Percentiles rank a stretch among this genome's conserved stretches.
Conservation (phyloP, 805 yeast genomes). For the Zygosaccharomyces kombuchaensis region DNA sequence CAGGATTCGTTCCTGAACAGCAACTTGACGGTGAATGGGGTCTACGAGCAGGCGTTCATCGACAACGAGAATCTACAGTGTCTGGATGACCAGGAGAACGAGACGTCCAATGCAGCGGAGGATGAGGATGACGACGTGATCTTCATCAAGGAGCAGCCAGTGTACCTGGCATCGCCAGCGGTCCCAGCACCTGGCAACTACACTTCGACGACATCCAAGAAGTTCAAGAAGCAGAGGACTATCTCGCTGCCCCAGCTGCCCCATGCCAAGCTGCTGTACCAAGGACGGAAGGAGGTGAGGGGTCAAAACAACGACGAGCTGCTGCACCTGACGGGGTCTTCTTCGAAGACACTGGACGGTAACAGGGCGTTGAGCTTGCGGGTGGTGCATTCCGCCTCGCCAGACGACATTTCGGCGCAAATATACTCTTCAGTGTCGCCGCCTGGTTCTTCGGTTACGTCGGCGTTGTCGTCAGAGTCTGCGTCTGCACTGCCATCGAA, state of each 20-base stretch:
- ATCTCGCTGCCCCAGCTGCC: slow-evolving; percentile 53
- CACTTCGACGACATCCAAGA: slow-evolving; percentile 20
- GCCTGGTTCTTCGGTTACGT: slow-evolving; percentile 2
- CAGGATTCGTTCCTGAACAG: slow-evolving; percentile 23
- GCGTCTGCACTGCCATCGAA: slow-evolving; percentile 1
- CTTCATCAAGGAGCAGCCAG: slow-evolving; percentile 30
- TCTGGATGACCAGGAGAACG: slow-evolving; percentile 13
- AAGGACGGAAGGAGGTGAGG: slow-evolving; percentile 16
- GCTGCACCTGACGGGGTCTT: slow-evolving; percentile 31
- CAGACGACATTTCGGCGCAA: slow-evolving; percentile 13
- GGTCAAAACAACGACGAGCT: slow-evolving; percentile 32
- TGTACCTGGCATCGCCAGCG: slow-evolving; percentile 12
- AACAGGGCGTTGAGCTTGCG: slow-evolving; percentile 26
- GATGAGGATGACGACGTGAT: slow-evolving; percentile 30
- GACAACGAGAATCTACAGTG: slow-evolving; percentile 9
- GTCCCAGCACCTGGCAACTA: slow-evolving; percentile 13
- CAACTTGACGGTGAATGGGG: slow-evolving; percentile 19
- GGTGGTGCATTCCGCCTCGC: slow-evolving; percentile 21
- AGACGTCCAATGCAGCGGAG: slow-evolving; percentile 3
- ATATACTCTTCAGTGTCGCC: slow-evolving; percentile 16
- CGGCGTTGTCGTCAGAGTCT: slow-evolving; percentile 8
- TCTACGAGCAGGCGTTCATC: slow-evolving; percentile 11
- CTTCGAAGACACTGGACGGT: slow-evolving; percentile 32
- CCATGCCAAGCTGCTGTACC: slow-evolving; percentile 42
- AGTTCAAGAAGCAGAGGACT: slow-evolving; percentile 44